A percentile compares a stretch with the other conserved stretches of the same genome.
These are phyloP conservation scores for Triticum dicoccoides DNA, from an alignment of 176 grass and related monocot genomes.

Conservation along the genomic window DNA sequence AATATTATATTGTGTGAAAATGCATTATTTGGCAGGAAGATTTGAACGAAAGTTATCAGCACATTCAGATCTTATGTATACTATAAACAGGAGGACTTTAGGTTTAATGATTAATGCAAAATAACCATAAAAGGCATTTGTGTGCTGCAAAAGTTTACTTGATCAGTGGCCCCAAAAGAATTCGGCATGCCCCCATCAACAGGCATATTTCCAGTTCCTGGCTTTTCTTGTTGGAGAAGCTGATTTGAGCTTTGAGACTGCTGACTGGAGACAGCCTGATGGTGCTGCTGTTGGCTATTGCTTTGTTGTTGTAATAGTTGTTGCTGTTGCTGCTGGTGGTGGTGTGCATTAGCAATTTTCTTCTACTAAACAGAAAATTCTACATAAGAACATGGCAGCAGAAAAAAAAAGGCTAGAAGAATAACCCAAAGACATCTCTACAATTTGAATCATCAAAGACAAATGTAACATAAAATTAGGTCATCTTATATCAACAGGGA, in stretches of 20 bases:
- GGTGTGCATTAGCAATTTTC: conserved; percentile 70
- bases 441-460: not conserved
- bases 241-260: conserved; percentile 74
- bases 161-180: conserved; percentile 56
- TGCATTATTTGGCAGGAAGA: not conserved
- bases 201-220: conserved; percentile 53
- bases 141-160: conserved; percentile 36
- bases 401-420: conserved; percentile 21
- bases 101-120: conserved; percentile 14
- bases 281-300: conserved; percentile 55
- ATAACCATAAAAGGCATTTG: not conserved
- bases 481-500: conserved; percentile 22
- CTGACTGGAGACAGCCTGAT: conserved; percentile 68
- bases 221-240: conserved; percentile 65
- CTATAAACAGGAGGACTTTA: not conserved
- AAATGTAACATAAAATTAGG: conserved; percentile 19
- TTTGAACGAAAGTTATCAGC: not conserved
- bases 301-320: conserved; percentile 55
- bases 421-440: not conserved
- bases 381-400: conserved; percentile 42
- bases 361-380: conserved; percentile 76
- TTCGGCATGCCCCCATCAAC: conserved; percentile 60
- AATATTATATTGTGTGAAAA: not conserved
- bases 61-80: not conserved
- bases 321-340: conserved; percentile 49